These are phyloP conservation scores for Trametes meyenii DNA, from an alignment of 768 basidiomycete species.

Conservation along the genomic window DNA sequence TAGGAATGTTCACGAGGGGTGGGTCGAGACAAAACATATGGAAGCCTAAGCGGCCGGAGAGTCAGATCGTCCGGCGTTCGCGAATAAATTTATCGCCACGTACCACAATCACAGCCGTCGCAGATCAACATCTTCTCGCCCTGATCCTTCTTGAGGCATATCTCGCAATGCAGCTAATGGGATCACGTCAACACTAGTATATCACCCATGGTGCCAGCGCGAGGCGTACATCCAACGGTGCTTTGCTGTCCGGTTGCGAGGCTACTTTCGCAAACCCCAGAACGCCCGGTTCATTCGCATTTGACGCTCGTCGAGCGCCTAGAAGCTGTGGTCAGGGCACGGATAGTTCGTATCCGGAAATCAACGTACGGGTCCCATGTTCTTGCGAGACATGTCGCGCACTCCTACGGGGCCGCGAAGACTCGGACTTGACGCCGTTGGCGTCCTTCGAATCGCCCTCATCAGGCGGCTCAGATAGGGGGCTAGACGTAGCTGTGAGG, in stretches of 20 bases:
- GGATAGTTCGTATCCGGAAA: slow-evolving; percentile 5
- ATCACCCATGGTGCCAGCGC: slow-evolving; percentile 13
- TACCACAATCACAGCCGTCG: slow-evolving; percentile 84
- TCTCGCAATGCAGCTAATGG: slow-evolving; percentile 81
- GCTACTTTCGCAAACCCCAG: not conserved
- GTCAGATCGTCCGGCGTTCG: not conserved
- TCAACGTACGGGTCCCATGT: slow-evolving; percentile 33
- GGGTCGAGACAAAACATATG: slow-evolving; percentile 98
- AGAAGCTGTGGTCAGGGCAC: not conserved
- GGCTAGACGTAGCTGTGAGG: slow-evolving; percentile 75
- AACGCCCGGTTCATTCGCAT: slow-evolving; percentile 1
- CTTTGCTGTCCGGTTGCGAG: slow-evolving; percentile 5
- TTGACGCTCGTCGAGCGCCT: slow-evolving; percentile 22
- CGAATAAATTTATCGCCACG: slow-evolving; percentile 20
- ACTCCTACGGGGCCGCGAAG: slow-evolving; percentile 51
- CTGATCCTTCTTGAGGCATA: slow-evolving; percentile 87
- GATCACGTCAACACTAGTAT: not conserved
- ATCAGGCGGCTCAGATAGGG: slow-evolving; percentile 79
- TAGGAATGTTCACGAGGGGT: slow-evolving; percentile 81
- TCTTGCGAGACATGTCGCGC: slow-evolving; percentile 57
- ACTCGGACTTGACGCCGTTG: slow-evolving; percentile 42
- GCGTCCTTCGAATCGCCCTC: slow-evolving; percentile 66
- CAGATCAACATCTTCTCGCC: slow-evolving; percentile 92
- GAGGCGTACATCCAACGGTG: slow-evolving; percentile 20
- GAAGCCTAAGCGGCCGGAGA: slow-evolving; percentile 49